Evolutionary conservation across 2,329 filamentous ascomycete species (phyloP).

Genomic region (Cercospora beticola): DNA sequence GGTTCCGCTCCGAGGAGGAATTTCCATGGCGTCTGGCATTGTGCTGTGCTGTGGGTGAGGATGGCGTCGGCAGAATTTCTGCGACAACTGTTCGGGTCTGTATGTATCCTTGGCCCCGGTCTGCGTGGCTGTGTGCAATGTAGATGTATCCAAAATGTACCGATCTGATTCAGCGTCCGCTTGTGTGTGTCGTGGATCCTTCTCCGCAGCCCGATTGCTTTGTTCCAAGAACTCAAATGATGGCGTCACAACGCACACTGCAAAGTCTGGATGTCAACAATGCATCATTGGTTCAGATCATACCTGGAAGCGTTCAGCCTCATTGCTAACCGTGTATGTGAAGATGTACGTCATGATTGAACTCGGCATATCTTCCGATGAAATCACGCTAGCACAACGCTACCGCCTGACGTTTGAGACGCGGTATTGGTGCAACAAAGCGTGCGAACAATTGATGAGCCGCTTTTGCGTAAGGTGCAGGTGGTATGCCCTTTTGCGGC

Average conservation of each 20-base stretch:
- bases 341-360: slow-evolving; percentile 13
- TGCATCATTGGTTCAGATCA: neutral
- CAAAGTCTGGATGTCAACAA: neutral
- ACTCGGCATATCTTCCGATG: neutral
- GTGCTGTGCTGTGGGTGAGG: neutral
- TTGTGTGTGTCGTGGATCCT: neutral
- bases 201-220: neutral
- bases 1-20: slow-evolving; percentile 24
- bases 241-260: neutral
- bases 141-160: neutral
- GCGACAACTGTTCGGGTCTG: neutral
- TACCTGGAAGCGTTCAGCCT: neutral
- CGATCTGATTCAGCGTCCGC: neutral
- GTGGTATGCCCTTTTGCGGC: neutral
- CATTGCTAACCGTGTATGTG: neutral
- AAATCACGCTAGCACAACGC: neutral
- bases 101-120: neutral
- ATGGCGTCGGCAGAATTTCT: neutral
- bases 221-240: neutral
- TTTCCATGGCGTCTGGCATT: slow-evolving; percentile 9
- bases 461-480: slow-evolving; percentile 10
- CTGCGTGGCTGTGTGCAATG: neutral
- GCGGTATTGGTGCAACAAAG: slow-evolving; percentile 9
- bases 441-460: slow-evolving; percentile 5
- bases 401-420: neutral